Evolutionary conservation across 2,329 filamentous ascomycete genomes (phyloP), one percentile per base, ranked within the genome.

Genomic region (Ceratocystis eucalypticola): DNA sequence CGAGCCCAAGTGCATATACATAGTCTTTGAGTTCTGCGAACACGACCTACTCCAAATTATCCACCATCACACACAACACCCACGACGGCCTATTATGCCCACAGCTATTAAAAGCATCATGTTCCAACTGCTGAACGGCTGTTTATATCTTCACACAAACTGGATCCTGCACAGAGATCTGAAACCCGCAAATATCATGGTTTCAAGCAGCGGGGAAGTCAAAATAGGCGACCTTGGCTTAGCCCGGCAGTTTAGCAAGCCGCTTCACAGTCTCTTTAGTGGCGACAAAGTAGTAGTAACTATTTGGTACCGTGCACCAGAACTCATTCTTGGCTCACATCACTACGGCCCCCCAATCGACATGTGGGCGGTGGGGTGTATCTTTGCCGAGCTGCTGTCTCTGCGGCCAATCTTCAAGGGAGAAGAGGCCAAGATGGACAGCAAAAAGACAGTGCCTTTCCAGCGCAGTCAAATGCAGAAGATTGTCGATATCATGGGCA

Each of bases 401-500:
- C 78, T 99, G 2, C 83, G 93, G 0, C 94, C 94, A 0, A 97
- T 99, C 65, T 99, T 99, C 76, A 99, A 99, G 74, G 94, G 94
- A 0, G 94, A 99, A 73, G 94, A 99, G 76, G 94, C 94, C 17
- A 99, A 99, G 77, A 96, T 97, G 88, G 94, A 99, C 75, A 89
- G 84, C 71, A 99, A 99, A 76, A 97, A 97, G 77, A 94, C 89
- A 0, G 92, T 97, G 0, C 94, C 94, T 0, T 99, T 99, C 71
- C 94, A 99, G 76, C 85, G 92, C 15, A 96, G 96, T 72, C 94
- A 99, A 77, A 97, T 99, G 93, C 91, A 94, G 73, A 96, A 96
- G 77, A 99, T 99, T 71, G 90, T 96, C 46, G 94, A 99, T 73
- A 91, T 99, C 69, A 87, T 99, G 79, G 94, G 94, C 37, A 78